Evolutionary conservation across 2,329 filamentous ascomycete species (phyloP).

Genomic region (Penicillium expansum): DNA sequence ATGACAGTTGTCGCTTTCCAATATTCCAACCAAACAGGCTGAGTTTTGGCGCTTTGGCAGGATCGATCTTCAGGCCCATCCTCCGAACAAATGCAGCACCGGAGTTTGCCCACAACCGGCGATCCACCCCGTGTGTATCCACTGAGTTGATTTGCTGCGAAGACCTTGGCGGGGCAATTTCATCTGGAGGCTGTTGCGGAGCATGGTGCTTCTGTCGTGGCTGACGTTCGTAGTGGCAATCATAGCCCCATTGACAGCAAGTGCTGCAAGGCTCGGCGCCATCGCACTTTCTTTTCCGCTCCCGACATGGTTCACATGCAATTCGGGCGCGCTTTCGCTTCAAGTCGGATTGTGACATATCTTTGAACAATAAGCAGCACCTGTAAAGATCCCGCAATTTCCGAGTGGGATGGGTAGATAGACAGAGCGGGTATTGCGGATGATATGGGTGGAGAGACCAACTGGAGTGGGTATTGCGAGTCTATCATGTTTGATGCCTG

Average conservation of each 20-base stretch:
- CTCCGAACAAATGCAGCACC: constrained; percentile 53
- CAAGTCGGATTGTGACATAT: background rate
- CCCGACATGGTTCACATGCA: constrained; percentile 30
- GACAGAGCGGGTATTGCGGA: background rate
- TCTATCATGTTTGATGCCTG: too few species aligned
- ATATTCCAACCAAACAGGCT: constrained; percentile 57
- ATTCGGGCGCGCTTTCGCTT: constrained; percentile 27
- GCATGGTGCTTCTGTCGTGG: constrained; percentile 8
- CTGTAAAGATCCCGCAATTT: background rate
- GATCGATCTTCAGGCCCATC: constrained; percentile 53
- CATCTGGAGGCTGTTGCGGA: background rate
- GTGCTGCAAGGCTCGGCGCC: constrained; percentile 27
- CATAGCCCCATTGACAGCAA: constrained; percentile 30
- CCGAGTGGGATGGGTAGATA: background rate
- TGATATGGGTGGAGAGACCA: too few species aligned
- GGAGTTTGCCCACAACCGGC: constrained; percentile 53
- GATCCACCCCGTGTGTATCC: constrained; percentile 26
- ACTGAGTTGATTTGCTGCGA: background rate
- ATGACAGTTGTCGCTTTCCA: constrained; percentile 27
- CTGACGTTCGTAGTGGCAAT: constrained; percentile 26
- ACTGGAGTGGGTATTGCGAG: background rate
- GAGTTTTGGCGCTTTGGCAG: constrained; percentile 51
- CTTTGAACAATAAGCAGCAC: background rate
- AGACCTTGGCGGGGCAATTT: background rate
- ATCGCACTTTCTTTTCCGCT: constrained; percentile 33